Percentiles rank a stretch among this genome's conserved stretches.
These are phyloP conservation scores for Suillus americanus DNA, from an alignment of 768 basidiomycete species.

Conservation along the genomic window DNA sequence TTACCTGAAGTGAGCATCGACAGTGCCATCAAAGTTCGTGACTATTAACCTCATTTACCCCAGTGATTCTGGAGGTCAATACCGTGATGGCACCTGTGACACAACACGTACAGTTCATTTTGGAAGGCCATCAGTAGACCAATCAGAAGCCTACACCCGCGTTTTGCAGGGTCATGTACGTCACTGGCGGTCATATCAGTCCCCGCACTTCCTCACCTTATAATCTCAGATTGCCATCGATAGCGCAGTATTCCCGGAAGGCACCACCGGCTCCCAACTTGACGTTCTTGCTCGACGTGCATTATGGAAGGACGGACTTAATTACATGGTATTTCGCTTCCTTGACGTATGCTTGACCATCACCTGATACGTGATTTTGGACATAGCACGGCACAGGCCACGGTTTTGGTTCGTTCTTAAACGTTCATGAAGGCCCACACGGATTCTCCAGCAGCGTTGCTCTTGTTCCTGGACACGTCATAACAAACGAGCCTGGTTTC, in stretches of 20 bases:
- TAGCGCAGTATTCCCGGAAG: conserved; percentile 85
- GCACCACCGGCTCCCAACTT: conserved; percentile 78
- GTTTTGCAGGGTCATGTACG: conserved; percentile 95
- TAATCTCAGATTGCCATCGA: conserved; percentile 81
- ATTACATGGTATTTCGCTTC: conserved; percentile 60
- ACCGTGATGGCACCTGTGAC: conserved; percentile 87
- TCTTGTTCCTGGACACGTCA: conserved; percentile 82
- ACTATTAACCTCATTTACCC: conserved; percentile 16
- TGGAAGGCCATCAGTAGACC: conserved; percentile 81
- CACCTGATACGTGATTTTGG: conserved; percentile 16
- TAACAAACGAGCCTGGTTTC: conserved; percentile 94
- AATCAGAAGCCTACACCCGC: conserved; percentile 89
- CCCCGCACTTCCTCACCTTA: conserved; percentile 18
- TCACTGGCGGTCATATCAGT: conserved; percentile 25
- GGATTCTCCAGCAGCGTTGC: conserved; percentile 70
- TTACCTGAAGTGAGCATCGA: conserved; percentile 76
- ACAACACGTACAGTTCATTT: conserved; percentile 84
- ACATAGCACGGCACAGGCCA: conserved; percentile 87
- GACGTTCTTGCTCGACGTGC: conserved; percentile 90
- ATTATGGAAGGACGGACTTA: conserved; percentile 83
- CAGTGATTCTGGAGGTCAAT: conserved; percentile 92
- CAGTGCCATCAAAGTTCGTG: conserved; percentile 12
- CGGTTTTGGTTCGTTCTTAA: conserved; percentile 85
- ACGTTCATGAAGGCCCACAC: conserved; percentile 83
- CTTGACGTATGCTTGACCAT: conserved; percentile 8